phyloP scores from a whole-genome alignment of 176 grass and related monocot genomes.

The Echinochloa phyllopogon region DNA sequence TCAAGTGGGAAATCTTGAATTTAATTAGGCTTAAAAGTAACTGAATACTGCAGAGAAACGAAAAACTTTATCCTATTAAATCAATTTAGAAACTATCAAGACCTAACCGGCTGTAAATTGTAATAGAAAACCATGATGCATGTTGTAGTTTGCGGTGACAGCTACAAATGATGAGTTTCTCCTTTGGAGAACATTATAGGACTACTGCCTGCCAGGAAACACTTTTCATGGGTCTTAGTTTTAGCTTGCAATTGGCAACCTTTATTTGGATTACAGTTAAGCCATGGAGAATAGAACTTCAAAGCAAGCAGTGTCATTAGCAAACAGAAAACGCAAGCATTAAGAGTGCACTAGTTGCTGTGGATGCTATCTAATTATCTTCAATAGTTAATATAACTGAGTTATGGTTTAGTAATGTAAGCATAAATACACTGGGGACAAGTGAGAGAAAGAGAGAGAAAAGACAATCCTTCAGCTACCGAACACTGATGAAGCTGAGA shows the following conservation, averaged over 20 bases:
- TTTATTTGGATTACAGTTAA: constrained; percentile 11
- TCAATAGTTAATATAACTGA: background rate
- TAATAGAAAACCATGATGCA: background rate
- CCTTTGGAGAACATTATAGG: background rate
- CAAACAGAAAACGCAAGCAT: background rate
- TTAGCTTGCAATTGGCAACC: background rate
- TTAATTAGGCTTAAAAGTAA: no score
- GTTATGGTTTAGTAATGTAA: background rate
- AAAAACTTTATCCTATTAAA: no score
- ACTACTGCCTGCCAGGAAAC: background rate
- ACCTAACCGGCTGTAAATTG: background rate
- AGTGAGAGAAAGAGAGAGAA: no score
- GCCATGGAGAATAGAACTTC: background rate
- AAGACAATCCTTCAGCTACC: no score
- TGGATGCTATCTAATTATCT: background rate
- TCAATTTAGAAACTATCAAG: no score
- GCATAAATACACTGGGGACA: background rate
- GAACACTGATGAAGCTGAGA: background rate
- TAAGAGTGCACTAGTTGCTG: background rate
- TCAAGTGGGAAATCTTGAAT: constrained; percentile 4
- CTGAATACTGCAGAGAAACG: background rate
- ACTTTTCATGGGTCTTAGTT: background rate
- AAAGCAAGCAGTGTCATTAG: background rate
- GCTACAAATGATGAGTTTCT: constrained; percentile 8
- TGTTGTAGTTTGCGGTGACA: background rate